These are phyloP conservation scores for Phaeoacremonium minimum DNA, from an alignment of 2,329 filamentous ascomycete species.

Conservation along the genomic window DNA sequence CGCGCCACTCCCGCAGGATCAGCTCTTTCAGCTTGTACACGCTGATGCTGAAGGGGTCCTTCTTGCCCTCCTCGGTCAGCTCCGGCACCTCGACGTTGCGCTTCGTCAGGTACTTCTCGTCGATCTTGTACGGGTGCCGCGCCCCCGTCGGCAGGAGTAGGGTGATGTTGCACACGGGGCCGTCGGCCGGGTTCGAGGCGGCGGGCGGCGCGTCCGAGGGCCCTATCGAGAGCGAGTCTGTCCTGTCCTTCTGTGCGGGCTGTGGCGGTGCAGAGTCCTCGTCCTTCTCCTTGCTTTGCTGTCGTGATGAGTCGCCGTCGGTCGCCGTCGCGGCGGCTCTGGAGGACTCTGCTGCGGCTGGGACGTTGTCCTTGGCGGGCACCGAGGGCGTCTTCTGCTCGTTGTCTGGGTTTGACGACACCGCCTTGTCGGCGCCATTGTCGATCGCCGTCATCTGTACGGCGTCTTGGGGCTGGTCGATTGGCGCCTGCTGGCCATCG, in stretches of 20 bases:
- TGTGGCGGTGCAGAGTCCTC: constrained; percentile 15
- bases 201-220: constrained; percentile 15
- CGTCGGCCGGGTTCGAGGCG: constrained; percentile 18
- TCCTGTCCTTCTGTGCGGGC: constrained; percentile 17
- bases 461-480: constrained; percentile 9
- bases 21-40: constrained; percentile 93
- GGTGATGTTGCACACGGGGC: constrained; percentile 66
- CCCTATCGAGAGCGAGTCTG: constrained; percentile 27
- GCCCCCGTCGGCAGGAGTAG: constrained; percentile 77
- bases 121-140: constrained; percentile 84
- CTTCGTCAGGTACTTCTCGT: constrained; percentile 79
- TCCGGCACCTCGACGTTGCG: constrained; percentile 74
- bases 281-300: constrained; percentile 21
- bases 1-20: constrained; percentile 88
- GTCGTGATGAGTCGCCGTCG: too few relatives aligned
- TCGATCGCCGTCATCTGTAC: constrained; percentile 7
- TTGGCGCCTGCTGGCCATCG: constrained; percentile 7
- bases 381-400: constrained; percentile 8
- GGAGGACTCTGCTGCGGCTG: constrained; percentile 9
- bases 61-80: constrained; percentile 49
- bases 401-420: not conserved
- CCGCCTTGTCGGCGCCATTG: not conserved
- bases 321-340: constrained; percentile 8
- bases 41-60: constrained; percentile 84
- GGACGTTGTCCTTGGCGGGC: constrained; percentile 9